Base-by-base conservation (phyloP, 2,329 filamentous ascomycete genomes). In the Zasmidium angulare region DNA sequence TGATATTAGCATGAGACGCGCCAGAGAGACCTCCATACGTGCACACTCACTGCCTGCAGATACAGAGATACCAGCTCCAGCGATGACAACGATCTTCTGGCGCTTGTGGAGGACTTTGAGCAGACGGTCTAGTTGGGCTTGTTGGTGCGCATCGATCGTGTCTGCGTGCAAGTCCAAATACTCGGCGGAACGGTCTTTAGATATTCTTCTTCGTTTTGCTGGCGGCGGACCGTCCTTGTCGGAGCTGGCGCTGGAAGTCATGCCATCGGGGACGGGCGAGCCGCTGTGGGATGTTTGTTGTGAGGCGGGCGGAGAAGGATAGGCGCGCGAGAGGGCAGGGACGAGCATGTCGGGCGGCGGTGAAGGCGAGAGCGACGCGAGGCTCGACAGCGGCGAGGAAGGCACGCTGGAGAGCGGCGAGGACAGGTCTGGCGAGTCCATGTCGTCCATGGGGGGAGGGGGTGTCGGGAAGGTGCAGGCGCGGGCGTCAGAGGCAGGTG, bases 71-170 rank as follows among this genome's bases (percentile, higher is more conserved):
- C 95, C 95, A 64, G 95, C 95, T 59, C 95, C 95, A 50, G 93
- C 95, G 74, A 99, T 90, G 53, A 98, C 91, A 31, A 99, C 91
- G 72, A 99, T 96, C 79, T 96, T 97, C 78, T 93, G 90, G 81
- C 95, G 95, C 72, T 90, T 92, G 70, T 89, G 88, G 57, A 99
- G 77, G 22, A 87, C 88, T 47, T 87, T 84, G 48, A 93, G 78
- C 26, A 99, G 80, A 57, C 87, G 84, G 61, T 89, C 84, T 43
- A 96, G 79, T 68, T 88, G 83, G 26, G 78, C 75, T 63, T 82
- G 77, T 62, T 93, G 84, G 51, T 82, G 79, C 17, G 82, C 78
- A 43, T 78, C 77, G 48, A 85, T 76, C 12, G 82, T 77, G 55
- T 79, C 81, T 52, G 31, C 73, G 20, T 80, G 78, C 40, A 98